phyloP scores from a whole-genome alignment of 192 early-diverging fungal species.

The Fimicolochytrium jonesii region DNA sequence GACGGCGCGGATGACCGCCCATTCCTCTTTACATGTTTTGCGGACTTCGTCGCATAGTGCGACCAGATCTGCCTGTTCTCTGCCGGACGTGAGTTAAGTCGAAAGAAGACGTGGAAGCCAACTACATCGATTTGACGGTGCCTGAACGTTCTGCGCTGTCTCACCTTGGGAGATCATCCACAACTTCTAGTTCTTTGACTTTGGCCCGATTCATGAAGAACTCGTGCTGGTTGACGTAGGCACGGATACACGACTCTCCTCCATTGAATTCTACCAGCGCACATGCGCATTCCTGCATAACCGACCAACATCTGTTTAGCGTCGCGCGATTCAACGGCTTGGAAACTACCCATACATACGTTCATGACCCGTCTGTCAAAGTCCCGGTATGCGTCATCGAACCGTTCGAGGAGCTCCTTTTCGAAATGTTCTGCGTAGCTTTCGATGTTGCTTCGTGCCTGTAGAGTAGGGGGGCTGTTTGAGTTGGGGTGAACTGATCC shows the following conservation, averaged over 20 bases:
- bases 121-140: too few relatives aligned
- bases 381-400: conserved; percentile 80
- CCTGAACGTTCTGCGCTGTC: neutral
- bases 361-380: conserved; percentile 72
- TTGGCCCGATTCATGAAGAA: conserved; percentile 77
- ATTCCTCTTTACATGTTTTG: conserved; percentile 79
- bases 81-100: too few relatives aligned
- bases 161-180: neutral
- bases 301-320: neutral
- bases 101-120: too few relatives aligned
- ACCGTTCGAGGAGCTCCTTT: conserved; percentile 78
- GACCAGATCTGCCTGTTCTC: neutral
- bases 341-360: conserved; percentile 38
- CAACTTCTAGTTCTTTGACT: conserved; percentile 22
- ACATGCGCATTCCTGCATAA: conserved; percentile 74
- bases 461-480: neutral
- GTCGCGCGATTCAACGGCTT: neutral
- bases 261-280: conserved; percentile 93
- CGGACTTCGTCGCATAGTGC: conserved; percentile 70
- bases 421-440: conserved; percentile 91
- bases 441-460: conserved; percentile 84
- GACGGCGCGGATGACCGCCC: conserved; percentile 85
- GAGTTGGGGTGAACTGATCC: too few relatives aligned
- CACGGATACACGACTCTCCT: conserved; percentile 87
- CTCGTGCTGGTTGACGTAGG: conserved; percentile 95